A percentile compares a stretch with the other conserved stretches of the same genome.
phyloP scores from a whole-genome alignment of 116 monocot genomes.

The Posidonia oceanica region DNA sequence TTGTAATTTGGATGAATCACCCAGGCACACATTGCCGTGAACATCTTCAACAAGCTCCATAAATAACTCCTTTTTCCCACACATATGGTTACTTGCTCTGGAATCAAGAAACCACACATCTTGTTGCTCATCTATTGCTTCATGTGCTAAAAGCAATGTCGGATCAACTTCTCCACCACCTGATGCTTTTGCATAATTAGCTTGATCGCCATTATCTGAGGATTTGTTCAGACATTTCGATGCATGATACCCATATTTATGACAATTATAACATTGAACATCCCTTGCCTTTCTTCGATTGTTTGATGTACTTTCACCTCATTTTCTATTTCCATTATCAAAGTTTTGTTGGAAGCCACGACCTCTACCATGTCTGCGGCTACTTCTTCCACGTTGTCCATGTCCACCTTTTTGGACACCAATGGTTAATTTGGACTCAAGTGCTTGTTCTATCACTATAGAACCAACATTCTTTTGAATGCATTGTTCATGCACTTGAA shows the following conservation, averaged over 20 bases:
- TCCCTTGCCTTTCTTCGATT: background rate
- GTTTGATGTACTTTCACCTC: background rate
- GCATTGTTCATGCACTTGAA: too few relatives aligned
- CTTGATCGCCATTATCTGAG: background rate
- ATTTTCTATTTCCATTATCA: too few relatives aligned
- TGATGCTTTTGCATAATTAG: background rate
- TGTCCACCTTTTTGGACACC: background rate
- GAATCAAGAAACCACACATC: conserved; percentile 5
- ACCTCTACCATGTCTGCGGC: background rate
- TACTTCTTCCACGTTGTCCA: background rate
- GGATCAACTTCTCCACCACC: background rate
- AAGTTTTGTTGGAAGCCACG: background rate
- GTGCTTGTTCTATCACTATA: too few relatives aligned
- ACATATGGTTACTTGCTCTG: background rate
- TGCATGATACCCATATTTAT: conserved; percentile 6
- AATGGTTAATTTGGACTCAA: too few relatives aligned
- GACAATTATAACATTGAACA: background rate
- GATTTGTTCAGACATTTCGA: background rate
- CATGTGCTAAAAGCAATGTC: background rate
- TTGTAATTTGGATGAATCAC: background rate
- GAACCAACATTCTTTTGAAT: too few relatives aligned
- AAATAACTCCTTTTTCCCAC: background rate
- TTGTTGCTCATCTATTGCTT: background rate
- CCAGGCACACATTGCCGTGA: background rate
- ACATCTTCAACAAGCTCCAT: background rate